phyloP scores from a whole-genome alignment of 805 yeast species.

The Naumovozyma baii region DNA sequence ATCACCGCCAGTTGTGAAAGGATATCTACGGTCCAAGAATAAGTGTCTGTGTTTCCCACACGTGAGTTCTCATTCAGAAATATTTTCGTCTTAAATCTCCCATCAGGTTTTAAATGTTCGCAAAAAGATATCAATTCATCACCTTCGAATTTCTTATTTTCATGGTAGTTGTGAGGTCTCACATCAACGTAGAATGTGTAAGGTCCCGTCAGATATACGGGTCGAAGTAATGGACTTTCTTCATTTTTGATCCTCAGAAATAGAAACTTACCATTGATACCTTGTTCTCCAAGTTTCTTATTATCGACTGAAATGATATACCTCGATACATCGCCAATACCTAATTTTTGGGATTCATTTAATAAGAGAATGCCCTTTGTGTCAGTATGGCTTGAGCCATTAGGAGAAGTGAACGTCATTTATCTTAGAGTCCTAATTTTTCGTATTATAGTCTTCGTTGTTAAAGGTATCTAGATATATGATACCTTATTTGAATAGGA shows the following conservation, averaged over 20 bases:
- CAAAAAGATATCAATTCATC: conserved; percentile 37
- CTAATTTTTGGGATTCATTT: conserved; percentile 15
- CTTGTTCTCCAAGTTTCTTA: conserved; percentile 8
- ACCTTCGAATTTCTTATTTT: conserved; percentile 32
- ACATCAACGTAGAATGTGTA: conserved; percentile 78
- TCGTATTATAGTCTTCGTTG: neutral
- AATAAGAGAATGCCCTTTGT: conserved; percentile 12
- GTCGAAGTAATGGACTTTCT: conserved; percentile 64
- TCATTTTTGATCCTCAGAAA: conserved; percentile 53
- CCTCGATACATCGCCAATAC: conserved; percentile 25
- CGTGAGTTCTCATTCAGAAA: conserved; percentile 36
- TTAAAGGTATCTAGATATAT: neutral
- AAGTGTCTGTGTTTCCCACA: conserved; percentile 25
- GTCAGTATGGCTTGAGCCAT: neutral
- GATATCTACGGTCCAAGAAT: conserved; percentile 74
- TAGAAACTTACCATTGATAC: conserved; percentile 7
- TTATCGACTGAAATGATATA: conserved; percentile 19
- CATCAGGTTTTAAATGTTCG: conserved; percentile 61
- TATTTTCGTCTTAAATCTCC: conserved; percentile 49
- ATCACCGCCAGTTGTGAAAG: conserved; percentile 72
- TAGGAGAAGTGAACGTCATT: neutral
- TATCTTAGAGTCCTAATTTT: neutral
- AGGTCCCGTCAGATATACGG: conserved; percentile 86
- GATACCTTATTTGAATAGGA: neutral
- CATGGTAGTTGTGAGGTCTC: conserved; percentile 54